These are phyloP conservation scores for Pogostemon cablin DNA, from an alignment of 257 asterid genomes.

Conservation along the genomic window DNA sequence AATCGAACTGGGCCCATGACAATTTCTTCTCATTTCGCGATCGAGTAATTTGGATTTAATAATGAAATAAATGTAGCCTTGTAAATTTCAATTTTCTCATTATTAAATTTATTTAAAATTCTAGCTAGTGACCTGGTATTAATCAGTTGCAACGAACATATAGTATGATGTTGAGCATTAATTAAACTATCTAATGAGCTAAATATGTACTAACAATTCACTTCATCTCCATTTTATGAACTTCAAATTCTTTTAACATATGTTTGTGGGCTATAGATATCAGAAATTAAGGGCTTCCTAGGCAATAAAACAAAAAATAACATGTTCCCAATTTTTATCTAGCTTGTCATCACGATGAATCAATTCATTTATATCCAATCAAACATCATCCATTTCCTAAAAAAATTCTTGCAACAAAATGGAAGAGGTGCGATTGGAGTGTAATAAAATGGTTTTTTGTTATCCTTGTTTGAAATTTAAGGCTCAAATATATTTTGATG, in stretches of 20 bases:
- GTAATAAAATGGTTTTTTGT: slow-evolving; percentile 32
- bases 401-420: slow-evolving; percentile 14
- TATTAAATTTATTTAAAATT: no score
- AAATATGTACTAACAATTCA: slow-evolving; percentile 15
- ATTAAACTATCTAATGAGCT: slow-evolving; percentile 15
- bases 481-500: neutral
- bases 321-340: no score
- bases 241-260: slow-evolving; percentile 14
- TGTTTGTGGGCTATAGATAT: no score
- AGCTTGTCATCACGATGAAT: slow-evolving; percentile 18
- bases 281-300: neutral
- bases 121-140: no score
- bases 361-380: slow-evolving; percentile 42
- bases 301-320: neutral
- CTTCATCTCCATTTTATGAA: slow-evolving; percentile 25
- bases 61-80: neutral
- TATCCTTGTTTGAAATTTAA: neutral
- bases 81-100: no score
- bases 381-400: slow-evolving; percentile 45
- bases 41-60: neutral
- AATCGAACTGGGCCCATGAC: neutral
- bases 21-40: neutral
- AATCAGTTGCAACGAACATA: no score
- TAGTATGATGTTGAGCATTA: no score
- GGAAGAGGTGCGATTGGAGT: slow-evolving; percentile 49